Percentiles rank a stretch among this genome's conserved stretches.
These are phyloP conservation scores for Phallus indusiatus DNA, from an alignment of 768 basidiomycete genomes.

Conservation along the genomic window DNA sequence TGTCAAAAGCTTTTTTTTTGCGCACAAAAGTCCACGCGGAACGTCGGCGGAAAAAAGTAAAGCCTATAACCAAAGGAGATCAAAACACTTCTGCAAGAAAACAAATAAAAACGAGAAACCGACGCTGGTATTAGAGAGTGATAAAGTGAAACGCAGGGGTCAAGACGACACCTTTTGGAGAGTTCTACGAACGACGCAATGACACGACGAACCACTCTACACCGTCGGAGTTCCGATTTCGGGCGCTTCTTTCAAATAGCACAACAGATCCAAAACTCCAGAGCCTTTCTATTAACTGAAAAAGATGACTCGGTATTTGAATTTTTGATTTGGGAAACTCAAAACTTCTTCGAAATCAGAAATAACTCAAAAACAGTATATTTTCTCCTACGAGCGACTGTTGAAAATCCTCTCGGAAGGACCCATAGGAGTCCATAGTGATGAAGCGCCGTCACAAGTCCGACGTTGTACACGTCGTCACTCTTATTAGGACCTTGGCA, in stretches of 20 bases:
- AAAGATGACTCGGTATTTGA: too few relatives aligned
- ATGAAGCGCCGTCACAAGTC: neutral
- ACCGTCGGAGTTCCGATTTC: conserved; percentile 1
- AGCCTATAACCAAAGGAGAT: neutral
- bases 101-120: neutral
- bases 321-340: too few relatives aligned
- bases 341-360: too few relatives aligned
- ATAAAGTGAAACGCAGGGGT: neutral
- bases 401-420: neutral
- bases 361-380: too few relatives aligned
- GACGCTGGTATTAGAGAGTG: neutral
- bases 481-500: neutral
- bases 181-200: neutral
- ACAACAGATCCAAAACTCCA: too few relatives aligned
- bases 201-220: neutral
- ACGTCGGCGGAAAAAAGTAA: neutral
- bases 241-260: too few relatives aligned
- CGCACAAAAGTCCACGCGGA: neutral
- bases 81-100: neutral
- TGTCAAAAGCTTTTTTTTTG: neutral
- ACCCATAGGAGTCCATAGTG: neutral
- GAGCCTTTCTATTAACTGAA: too few relatives aligned
- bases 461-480: neutral
- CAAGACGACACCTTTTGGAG: neutral
- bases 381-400: too few relatives aligned